These are phyloP conservation scores for Penicillium italicum DNA, from an alignment of 2,329 filamentous ascomycete species.

Conservation along the genomic window DNA sequence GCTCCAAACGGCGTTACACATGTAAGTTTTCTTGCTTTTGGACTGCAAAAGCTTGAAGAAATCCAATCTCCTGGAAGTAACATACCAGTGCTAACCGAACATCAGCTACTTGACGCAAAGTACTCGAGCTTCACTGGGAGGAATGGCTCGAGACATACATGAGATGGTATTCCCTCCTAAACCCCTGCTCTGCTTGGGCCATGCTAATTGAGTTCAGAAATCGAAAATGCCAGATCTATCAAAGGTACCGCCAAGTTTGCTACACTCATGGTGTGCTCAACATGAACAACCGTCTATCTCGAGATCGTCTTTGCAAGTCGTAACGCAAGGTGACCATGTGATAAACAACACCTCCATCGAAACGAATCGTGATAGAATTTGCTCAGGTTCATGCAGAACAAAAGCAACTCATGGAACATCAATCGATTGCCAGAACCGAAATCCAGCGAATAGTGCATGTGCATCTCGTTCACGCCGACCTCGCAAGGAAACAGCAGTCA, in stretches of 20 bases:
- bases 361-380: no score
- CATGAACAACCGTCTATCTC: neutral
- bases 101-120: neutral
- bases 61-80: neutral
- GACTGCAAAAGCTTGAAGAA: neutral
- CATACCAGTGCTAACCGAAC: neutral
- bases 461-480: neutral
- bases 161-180: neutral
- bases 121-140: neutral
- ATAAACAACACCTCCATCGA: neutral
- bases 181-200: neutral
- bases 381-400: neutral
- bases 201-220: neutral
- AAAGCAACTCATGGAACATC: neutral
- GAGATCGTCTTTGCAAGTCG: neutral
- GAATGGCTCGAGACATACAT: neutral
- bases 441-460: no score
- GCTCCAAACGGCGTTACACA: neutral
- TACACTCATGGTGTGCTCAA: neutral
- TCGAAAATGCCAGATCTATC: neutral
- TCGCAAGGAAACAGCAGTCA: neutral
- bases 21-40: neutral
- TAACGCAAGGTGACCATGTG: neutral
- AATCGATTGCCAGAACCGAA: neutral
- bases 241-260: neutral